Conservation (phyloP, 345 rosid species). For the Salix udensis region DNA sequence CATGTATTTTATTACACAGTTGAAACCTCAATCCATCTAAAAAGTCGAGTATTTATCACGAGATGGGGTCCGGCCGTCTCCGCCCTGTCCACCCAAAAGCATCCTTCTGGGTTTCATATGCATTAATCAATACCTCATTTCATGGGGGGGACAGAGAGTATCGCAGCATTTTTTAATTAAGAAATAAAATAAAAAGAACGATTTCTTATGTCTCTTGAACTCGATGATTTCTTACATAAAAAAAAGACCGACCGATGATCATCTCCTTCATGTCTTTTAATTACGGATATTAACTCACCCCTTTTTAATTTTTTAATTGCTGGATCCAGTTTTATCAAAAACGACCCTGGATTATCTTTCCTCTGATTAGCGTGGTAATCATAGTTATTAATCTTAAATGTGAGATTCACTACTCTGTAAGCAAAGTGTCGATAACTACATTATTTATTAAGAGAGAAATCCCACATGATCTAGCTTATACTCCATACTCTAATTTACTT, state of each 20-base stretch:
- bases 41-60: no score
- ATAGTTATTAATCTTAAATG: no score
- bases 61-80: background rate
- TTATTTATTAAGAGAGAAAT: no score
- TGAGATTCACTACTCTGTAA: no score
- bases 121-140: background rate
- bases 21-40: background rate
- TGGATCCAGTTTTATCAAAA: no score
- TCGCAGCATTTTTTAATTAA: no score
- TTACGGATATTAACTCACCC: background rate
- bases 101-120: background rate
- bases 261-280: background rate
- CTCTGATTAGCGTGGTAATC: no score
- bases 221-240: background rate
- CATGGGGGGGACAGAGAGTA: background rate
- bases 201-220: background rate
- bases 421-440: no score
- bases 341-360: background rate
- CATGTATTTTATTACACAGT: background rate
- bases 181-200: background rate
- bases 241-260: background rate
- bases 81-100: background rate
- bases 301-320: background rate
- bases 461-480: no score
- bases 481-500: no score